Conservation (phyloP, 2,329 filamentous ascomycete genomes). For the Penicillium brevicompactum region DNA sequence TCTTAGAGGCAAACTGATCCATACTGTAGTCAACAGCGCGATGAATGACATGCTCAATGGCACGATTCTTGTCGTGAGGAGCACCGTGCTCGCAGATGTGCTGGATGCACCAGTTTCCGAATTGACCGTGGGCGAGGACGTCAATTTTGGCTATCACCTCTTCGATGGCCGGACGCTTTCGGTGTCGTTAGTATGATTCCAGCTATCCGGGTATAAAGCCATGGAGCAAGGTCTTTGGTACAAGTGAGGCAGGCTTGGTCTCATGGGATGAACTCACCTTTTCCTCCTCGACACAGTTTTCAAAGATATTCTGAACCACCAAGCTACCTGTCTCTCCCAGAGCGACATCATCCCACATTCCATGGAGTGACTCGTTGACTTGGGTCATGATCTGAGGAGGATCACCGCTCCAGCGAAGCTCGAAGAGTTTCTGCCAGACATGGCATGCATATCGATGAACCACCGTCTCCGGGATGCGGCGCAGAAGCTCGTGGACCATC, state of each 20-base stretch:
- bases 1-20: slow-evolving; percentile 98
- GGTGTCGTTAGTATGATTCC: not conserved
- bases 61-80: slow-evolving; percentile 85
- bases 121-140: slow-evolving; percentile 94
- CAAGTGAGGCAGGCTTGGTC: not conserved
- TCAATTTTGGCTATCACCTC: slow-evolving; percentile 95
- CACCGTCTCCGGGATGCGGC: slow-evolving; percentile 94
- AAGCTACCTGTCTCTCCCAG: slow-evolving; percentile 95
- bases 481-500: slow-evolving; percentile 97
- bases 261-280: slow-evolving; percentile 66
- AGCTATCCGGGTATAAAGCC: not conserved
- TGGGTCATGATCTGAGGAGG: slow-evolving; percentile 98
- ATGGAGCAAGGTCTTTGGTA: not conserved
- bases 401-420: slow-evolving; percentile 90
- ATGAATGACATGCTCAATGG: slow-evolving; percentile 91
- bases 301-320: slow-evolving; percentile 99
- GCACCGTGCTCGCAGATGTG: slow-evolving; percentile 97
- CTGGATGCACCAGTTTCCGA: slow-evolving; percentile 99
- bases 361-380: slow-evolving; percentile 89
- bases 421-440: slow-evolving; percentile 99
- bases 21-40: slow-evolving; percentile 97
- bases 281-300: slow-evolving; percentile 97
- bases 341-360: slow-evolving; percentile 99
- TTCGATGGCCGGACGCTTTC: slow-evolving; percentile 92
- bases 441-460: slow-evolving; percentile 98